Evolutionary conservation across 495 filamentous ascomycete genomes (phyloP), one percentile per base, ranked within the genome.

Genomic region (Cairneyella variabilis): DNA sequence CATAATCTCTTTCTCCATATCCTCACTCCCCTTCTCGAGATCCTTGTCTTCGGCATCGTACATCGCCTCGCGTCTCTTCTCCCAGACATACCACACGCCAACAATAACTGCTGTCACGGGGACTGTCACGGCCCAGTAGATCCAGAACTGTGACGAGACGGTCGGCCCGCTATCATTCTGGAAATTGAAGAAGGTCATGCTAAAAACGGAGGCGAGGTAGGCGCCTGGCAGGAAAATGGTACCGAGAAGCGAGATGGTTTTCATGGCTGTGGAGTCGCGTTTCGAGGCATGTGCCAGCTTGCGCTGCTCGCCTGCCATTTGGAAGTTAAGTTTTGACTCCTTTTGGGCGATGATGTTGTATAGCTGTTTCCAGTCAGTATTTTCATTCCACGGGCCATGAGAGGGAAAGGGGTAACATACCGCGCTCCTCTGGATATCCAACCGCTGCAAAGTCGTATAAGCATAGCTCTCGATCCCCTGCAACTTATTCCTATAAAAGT

Each of bases 281-380:
- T 78, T 80, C 36, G 69, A 71, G n/a, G 75, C 73, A 58, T 81
- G 78, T 2, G 78, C 76, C 16, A 81, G 63, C 21, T 76, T 71
- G 7, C 77, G 71, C 56, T 81, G 78, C 34, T 80, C 75, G 12
- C 72, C 76, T 27, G 78, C 78, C 67, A 81, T 81, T 57, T 76
- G 67, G 27, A 81, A 73, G 51, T 72, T 76, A 32, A 81, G 70
- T 51, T 79, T 78, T 12, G 72, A 76, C 56, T 80, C 78, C 44
- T 77, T 76, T 53, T 80, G 78, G 40, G 77, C 73, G 58, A 80
- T 79, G 64, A 80, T 78, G 60, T 80, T 81, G 63, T 79, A 79
- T 3, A 81, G 43, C 61, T 64, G n/a, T 39, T 26, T 26, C 21
- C 12, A 52, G 67, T 76, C 41, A 52, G 45, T 27, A 44, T 14